These are phyloP conservation scores for Sporothrix inflata DNA, from an alignment of 2,329 filamentous ascomycete genomes.

Conservation along the genomic window DNA sequence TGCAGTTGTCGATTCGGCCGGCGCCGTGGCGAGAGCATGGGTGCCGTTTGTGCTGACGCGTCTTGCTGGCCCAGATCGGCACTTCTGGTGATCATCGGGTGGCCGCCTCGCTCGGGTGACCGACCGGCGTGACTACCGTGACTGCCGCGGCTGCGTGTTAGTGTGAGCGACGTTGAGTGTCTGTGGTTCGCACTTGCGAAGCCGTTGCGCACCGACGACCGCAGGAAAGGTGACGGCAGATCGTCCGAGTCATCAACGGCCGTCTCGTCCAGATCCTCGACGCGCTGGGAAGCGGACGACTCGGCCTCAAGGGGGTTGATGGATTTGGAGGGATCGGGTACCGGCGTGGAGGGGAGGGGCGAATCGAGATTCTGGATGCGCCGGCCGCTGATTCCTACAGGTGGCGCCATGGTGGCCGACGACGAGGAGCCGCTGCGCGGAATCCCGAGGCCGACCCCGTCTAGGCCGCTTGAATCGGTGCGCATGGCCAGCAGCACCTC, in stretches of 20 bases:
- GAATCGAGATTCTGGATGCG: constrained; percentile 62
- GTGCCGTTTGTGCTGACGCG: neutral
- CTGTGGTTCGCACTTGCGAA: constrained; percentile 36
- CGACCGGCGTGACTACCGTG: constrained; percentile 34
- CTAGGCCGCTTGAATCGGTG: constrained; percentile 38
- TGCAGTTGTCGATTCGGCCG: constrained; percentile 19
- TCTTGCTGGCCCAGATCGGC: constrained; percentile 28
- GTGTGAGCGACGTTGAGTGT: constrained; percentile 43
- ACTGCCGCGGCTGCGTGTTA: constrained; percentile 49
- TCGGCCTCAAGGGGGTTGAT: neutral
- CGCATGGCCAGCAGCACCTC: constrained; percentile 82
- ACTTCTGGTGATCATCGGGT: constrained; percentile 28
- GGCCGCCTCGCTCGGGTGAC: constrained; percentile 39
- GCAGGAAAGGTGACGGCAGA: constrained; percentile 36
- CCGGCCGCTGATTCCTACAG: constrained; percentile 47
- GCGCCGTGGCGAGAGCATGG: neutral
- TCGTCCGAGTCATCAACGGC: constrained; percentile 34
- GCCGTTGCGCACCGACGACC: constrained; percentile 40
- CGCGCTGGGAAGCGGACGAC: constrained; percentile 38
- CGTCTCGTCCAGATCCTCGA: constrained; percentile 38
- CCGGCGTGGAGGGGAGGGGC: constrained; percentile 54
- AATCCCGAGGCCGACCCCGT: constrained; percentile 16
- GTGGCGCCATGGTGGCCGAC: constrained; percentile 13
- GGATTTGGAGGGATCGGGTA: constrained; percentile 44
- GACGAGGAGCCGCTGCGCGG: neutral